Percentiles rank a stretch among this genome's conserved stretches.
Conservation (phyloP, 768 basidiomycete species). For the Mycena polygramma region DNA sequence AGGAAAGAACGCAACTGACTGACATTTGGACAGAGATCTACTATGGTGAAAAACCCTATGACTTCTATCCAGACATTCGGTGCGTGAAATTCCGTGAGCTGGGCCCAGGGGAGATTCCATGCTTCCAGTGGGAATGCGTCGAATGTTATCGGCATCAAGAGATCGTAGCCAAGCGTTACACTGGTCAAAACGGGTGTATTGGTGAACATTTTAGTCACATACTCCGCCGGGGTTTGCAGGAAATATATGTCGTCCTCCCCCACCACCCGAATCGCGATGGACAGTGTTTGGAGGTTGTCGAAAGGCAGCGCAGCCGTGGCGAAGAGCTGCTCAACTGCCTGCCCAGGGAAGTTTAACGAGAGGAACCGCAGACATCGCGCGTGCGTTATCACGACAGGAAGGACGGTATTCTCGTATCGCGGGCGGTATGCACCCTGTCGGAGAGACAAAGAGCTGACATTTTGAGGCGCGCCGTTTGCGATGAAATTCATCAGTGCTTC, state of each 20-base stretch:
- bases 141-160: neutral
- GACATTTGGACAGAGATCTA: conserved; percentile 1
- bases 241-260: neutral
- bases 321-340: neutral
- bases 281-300: neutral
- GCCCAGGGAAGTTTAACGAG: conserved; percentile 6
- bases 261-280: neutral
- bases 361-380: neutral
- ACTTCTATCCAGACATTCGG: conserved; percentile 15
- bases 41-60: neutral
- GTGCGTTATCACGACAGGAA: neutral
- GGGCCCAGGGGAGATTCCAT: conserved; percentile 1
- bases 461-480: neutral
- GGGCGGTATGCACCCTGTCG: conserved; percentile 4
- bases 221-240: neutral
- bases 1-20: neutral
- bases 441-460: neutral
- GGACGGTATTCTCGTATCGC: neutral
- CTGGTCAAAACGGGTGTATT: neutral
- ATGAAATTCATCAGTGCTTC: conserved; percentile 18
- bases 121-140: neutral
- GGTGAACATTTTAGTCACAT: neutral
- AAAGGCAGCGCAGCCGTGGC: neutral
- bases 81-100: conserved; percentile 8
- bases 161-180: conserved; percentile 2